These are phyloP conservation scores for Tephrocybe sp. DNA, from an alignment of 768 basidiomycete species.

Conservation along the genomic window DNA sequence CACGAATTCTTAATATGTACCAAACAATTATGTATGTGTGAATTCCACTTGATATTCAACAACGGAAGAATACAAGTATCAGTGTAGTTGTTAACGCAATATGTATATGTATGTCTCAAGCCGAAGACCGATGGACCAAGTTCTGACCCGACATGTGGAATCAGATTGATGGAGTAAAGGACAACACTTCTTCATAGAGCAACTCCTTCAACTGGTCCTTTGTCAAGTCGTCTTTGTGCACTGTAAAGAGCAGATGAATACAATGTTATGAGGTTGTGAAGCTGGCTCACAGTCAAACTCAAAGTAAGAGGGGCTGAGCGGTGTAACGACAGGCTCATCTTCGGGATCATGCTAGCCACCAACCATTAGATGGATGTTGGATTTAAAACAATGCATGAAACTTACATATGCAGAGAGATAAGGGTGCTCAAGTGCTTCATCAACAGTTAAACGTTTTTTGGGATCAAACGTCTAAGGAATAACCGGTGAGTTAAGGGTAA, in stretches of 20 bases:
- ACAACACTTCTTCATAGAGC: conserved; percentile 80
- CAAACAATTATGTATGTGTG: background rate
- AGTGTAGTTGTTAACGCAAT: conserved; percentile 10
- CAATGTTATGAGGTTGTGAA: background rate
- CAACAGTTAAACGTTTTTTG: conserved; percentile 92
- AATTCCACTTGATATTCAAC: conserved; percentile 15
- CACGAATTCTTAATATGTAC: background rate
- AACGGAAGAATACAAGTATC: conserved; percentile 17
- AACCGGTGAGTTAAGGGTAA: background rate
- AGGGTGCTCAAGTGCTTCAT: conserved; percentile 90
- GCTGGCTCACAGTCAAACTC: conserved; percentile 74
- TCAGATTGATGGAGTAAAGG: conserved; percentile 66
- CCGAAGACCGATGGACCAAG: conserved; percentile 9
- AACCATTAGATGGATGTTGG: conserved; percentile 1
- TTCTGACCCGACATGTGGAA: conserved; percentile 1
- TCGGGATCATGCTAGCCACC: conserved; percentile 71
- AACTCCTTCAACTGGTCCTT: conserved; percentile 81
- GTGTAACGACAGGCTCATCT: conserved; percentile 82
- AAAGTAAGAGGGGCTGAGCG: conserved; percentile 83
- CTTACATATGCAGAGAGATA: conserved; percentile 87
- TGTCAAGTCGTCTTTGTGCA: conserved; percentile 72
- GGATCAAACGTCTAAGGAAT: conserved; percentile 87
- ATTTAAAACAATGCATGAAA: background rate
- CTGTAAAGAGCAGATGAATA: conserved; percentile 25
- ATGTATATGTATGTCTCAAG: conserved; percentile 10